Conservation (phyloP, 768 basidiomycete genomes). For the Hemileccinum impolitum region DNA sequence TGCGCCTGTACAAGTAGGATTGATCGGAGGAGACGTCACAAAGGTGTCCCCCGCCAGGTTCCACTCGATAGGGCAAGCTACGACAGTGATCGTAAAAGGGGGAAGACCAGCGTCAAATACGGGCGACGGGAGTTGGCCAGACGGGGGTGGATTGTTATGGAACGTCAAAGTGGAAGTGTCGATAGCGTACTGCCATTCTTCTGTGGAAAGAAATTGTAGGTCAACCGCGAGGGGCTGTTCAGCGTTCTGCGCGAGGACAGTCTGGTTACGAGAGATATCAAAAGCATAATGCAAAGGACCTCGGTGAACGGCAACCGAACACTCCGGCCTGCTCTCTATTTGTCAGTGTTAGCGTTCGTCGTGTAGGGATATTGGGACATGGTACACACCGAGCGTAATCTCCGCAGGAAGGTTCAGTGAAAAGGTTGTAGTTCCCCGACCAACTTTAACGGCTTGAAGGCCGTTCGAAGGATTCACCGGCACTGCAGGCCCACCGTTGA, state of each 20-base stretch:
- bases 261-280: neutral
- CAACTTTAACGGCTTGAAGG: neutral
- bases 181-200: conserved; percentile 2
- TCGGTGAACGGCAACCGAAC: neutral
- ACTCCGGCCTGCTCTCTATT: neutral
- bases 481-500: neutral
- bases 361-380: neutral
- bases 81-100: neutral
- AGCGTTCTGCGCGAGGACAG: neutral
- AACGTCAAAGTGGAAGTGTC: conserved; percentile 35
- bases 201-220: conserved; percentile 3
- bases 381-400: conserved; percentile 1
- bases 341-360: neutral
- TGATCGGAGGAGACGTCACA: conserved; percentile 37
- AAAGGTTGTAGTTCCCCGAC: neutral
- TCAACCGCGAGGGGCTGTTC: conserved; percentile 39
- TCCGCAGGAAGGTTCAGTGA: neutral
- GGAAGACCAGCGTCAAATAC: neutral
- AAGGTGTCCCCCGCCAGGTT: neutral
- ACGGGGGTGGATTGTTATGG: conserved; percentile 31
- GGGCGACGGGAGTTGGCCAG: conserved; percentile 15
- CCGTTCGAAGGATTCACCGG: neutral
- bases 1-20: conserved; percentile 41
- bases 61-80: neutral
- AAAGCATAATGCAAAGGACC: conserved; percentile 3